Base-by-base conservation (phyloP, 768 basidiomycete species). In the Leccinum sublutescens region DNA sequence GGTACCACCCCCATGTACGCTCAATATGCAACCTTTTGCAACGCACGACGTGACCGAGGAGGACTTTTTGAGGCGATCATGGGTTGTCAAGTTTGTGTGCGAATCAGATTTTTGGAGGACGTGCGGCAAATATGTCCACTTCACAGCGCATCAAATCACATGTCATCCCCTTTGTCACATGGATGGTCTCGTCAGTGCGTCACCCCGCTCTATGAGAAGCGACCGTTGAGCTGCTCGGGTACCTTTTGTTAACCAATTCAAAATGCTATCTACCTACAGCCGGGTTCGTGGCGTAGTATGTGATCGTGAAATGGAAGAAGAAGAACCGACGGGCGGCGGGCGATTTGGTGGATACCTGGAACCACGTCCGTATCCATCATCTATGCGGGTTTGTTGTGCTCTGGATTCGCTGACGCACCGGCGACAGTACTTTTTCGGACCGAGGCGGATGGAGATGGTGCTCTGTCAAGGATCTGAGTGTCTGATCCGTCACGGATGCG, bases 281-380 rank as follows among this genome's bases (percentile, higher is more conserved):
- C 29, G 65, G 68, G 0, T 54, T 67, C 50, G 8, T 68, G 1
- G 36, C 56, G 56, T 65, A 67, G 21, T 0, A 8, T 6, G 58
- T 17, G 14, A 64, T 68, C 12, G 63, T 63, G 21, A 62, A 31
- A 52, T 68, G 5, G 55, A 71, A 71, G 75, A 75, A 63, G 68
- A 69, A 68, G 73, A 82, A 79, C 64, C 64, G 68, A 1, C 65
- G 63, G 2, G 74, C 77, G 3, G 79, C 78, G 14, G 75, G 72
- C 10, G 72, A 80, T 19, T 54, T 80, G 1, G 66, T 84, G 14
- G 78, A 80, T 51, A 69, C 70, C 55, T 84, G 83, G 83, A 84
- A 84, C 59, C 74, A 80, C 48, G 83, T 83, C 19, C 6, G 69
- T 68, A 11, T 10, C 10, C 10, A 10, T 31, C 0, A 31, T 29